Conservation (phyloP, 805 yeast species). For the Ogataea salicorniae region DNA sequence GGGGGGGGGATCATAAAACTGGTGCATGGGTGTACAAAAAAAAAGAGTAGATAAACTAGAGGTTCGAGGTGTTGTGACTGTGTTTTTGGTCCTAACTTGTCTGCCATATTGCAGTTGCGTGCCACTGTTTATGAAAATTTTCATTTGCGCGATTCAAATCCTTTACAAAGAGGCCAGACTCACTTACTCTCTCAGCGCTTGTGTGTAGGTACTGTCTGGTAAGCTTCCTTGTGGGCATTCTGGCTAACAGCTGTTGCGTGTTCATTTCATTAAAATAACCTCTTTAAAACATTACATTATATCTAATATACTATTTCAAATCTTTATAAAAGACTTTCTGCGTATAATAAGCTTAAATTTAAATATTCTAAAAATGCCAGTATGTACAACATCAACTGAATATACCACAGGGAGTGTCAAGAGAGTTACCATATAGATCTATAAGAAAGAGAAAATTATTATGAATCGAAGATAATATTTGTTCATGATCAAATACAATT, state of each 20-base stretch:
- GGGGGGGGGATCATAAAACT: neutral
- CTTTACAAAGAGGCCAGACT: too few relatives aligned
- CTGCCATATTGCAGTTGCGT: neutral
- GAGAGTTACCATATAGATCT: too few relatives aligned
- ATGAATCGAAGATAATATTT: too few relatives aligned
- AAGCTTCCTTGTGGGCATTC: neutral
- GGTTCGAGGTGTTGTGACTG: conserved; percentile 7
- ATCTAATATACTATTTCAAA: too few relatives aligned
- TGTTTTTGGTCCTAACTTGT: neutral
- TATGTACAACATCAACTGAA: neutral
- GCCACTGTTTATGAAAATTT: conserved; percentile 1
- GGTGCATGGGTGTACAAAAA: conserved; percentile 3
- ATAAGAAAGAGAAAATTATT: too few relatives aligned
- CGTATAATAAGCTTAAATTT: neutral
- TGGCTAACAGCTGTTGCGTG: neutral
- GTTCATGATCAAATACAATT: too few relatives aligned
- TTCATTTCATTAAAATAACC: too few relatives aligned
- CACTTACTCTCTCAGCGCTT: too few relatives aligned
- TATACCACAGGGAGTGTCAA: neutral
- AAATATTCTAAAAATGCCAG: conserved; percentile 2
- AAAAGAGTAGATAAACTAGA: neutral
- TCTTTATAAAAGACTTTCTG: neutral
- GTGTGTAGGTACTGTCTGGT: neutral
- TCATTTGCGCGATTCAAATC: neutral
- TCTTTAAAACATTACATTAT: too few relatives aligned